Percentiles rank a stretch among this genome's conserved stretches.
phyloP scores from a whole-genome alignment of 352 stramenopile genomes.

The Albugo candida region DNA sequence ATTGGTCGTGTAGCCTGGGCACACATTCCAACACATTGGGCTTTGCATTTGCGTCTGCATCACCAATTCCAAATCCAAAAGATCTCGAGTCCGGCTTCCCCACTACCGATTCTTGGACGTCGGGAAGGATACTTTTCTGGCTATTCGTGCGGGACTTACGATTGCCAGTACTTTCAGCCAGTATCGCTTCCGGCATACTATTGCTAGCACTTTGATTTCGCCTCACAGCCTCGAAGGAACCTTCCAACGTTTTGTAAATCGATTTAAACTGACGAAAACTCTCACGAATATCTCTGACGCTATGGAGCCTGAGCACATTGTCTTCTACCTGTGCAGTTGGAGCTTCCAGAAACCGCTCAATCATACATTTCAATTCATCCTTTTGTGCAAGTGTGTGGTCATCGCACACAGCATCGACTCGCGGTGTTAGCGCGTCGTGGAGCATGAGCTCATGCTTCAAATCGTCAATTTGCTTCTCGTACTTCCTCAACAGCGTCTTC shows the following conservation, averaged over 20 bases:
- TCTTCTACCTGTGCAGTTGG: constrained; percentile 47
- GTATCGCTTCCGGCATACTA: too few relatives aligned
- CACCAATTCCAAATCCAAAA: too few relatives aligned
- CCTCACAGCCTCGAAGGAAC: background rate
- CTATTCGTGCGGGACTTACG: too few relatives aligned
- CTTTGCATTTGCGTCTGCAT: constrained; percentile 3
- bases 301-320: constrained; percentile 50
- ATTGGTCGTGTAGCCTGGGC: constrained; percentile 6
- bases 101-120: too few relatives aligned
- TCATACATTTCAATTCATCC: constrained; percentile 39
- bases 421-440: constrained; percentile 84
- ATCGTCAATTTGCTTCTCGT: constrained; percentile 83
- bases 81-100: too few relatives aligned
- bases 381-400: constrained; percentile 86
- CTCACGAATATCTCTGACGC: constrained; percentile 82
- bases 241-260: constrained; percentile 43
- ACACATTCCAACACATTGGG: constrained; percentile 14
- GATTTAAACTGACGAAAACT: constrained; percentile 84
- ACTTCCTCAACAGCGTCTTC: constrained; percentile 66
- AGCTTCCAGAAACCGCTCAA: constrained; percentile 61
- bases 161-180: too few relatives aligned
- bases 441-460: constrained; percentile 87
- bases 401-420: constrained; percentile 65
- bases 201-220: too few relatives aligned
- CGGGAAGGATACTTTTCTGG: too few relatives aligned